phyloP scores from a whole-genome alignment of 495 filamentous ascomycete species.

The Melanomma pulvis-pyrius region DNA sequence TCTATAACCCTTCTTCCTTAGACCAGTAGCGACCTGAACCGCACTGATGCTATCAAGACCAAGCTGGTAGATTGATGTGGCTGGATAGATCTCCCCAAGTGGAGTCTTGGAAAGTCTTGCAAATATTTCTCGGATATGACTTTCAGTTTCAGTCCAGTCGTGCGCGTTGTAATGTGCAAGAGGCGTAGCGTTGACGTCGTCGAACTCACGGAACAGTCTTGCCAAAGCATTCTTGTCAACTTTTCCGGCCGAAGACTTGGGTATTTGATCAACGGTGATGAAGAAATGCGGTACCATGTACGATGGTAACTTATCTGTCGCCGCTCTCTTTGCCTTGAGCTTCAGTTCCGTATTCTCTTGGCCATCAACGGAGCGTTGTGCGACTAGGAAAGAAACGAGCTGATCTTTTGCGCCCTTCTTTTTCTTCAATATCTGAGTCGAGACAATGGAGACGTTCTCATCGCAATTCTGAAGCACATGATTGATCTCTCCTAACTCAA shows the following conservation, averaged over 20 bases:
- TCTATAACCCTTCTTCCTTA: conserved; percentile 43
- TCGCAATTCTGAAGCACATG: conserved; percentile 29
- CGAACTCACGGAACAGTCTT: conserved; percentile 36
- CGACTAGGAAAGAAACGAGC: conserved; percentile 36
- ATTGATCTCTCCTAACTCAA: conserved; percentile 41
- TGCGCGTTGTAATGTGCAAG: background rate
- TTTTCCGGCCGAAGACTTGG: conserved; percentile 46
- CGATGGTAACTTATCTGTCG: conserved; percentile 21
- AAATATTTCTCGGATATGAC: conserved; percentile 58
- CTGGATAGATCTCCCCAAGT: conserved; percentile 27
- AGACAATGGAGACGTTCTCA: conserved; percentile 26
- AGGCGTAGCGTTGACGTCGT: background rate
- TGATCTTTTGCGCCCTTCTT: conserved; percentile 26
- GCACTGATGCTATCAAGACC: conserved; percentile 52
- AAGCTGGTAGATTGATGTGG: conserved; percentile 48
- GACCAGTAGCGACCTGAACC: conserved; percentile 45
- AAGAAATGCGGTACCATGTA: conserved; percentile 40
- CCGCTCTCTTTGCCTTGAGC: conserved; percentile 7
- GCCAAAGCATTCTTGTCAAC: conserved; percentile 45
- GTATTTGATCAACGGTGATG: conserved; percentile 32
- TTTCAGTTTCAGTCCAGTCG: conserved; percentile 56
- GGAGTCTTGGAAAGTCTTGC: conserved; percentile 53
- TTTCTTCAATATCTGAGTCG: conserved; percentile 29
- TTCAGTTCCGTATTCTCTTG: conserved; percentile 9
- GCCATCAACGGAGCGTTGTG: background rate